A percentile compares a stretch with the other conserved stretches of the same genome.
Conservation (phyloP, 1,139 yeast genomes). For the Nakaseomyces sp. region DNA sequence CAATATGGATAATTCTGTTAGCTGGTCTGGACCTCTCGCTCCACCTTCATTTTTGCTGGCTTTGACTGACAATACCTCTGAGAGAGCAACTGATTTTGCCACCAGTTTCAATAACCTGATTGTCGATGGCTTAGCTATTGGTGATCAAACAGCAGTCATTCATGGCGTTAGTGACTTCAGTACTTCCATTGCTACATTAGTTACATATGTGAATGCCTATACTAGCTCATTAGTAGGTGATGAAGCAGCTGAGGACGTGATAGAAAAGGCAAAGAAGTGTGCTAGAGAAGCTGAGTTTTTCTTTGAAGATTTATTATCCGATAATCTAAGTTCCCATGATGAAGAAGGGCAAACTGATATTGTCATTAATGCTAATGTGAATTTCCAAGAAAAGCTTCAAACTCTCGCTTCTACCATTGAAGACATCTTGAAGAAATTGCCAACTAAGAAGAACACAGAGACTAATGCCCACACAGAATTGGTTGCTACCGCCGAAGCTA, state of each 20-base stretch:
- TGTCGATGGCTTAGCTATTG: constrained; percentile 62
- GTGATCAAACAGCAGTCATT: constrained; percentile 61
- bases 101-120: constrained; percentile 67
- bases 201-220: constrained; percentile 30
- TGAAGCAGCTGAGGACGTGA: constrained; percentile 38
- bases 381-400: constrained; percentile 65
- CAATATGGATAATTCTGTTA: constrained; percentile 70
- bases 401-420: constrained; percentile 37
- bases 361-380: constrained; percentile 67
- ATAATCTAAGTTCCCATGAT: constrained; percentile 38
- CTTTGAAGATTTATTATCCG: constrained; percentile 52
- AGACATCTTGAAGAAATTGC: constrained; percentile 9
- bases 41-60: constrained; percentile 58
- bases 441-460: constrained; percentile 33
- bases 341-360: constrained; percentile 63
- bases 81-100: constrained; percentile 73
- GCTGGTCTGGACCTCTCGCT: constrained; percentile 73
- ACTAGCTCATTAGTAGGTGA: constrained; percentile 8
- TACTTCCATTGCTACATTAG: constrained; percentile 52
- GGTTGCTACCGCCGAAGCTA: constrained; percentile 53
- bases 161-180: constrained; percentile 62
- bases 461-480: constrained; percentile 36
- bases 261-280: constrained; percentile 43
- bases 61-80: constrained; percentile 61
- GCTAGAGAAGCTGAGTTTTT: constrained; percentile 57